These are phyloP conservation scores for Pleurotus giganteus DNA, from an alignment of 768 basidiomycete genomes.

Conservation along the genomic window DNA sequence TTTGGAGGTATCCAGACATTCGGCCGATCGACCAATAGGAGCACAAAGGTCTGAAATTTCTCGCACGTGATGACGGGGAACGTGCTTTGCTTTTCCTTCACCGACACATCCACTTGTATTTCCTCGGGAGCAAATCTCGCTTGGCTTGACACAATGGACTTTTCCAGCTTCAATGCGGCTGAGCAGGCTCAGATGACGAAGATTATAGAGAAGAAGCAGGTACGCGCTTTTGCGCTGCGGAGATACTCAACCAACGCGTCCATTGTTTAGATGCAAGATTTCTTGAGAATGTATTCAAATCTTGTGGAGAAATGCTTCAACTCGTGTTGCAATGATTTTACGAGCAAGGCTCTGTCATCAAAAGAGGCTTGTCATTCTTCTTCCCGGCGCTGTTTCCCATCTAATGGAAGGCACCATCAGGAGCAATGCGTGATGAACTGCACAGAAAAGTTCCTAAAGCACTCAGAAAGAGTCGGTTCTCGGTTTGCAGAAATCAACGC, in stretches of 20 bases:
- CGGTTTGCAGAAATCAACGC: slow-evolving; percentile 92
- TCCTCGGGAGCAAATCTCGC: slow-evolving; percentile 9
- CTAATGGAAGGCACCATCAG: slow-evolving; percentile 36
- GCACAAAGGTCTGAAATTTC: background rate
- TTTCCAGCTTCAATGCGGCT: slow-evolving; percentile 82
- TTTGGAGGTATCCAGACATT: background rate
- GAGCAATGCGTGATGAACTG: slow-evolving; percentile 90
- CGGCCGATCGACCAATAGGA: slow-evolving; percentile 9
- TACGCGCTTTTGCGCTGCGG: slow-evolving; percentile 24
- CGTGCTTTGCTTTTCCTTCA: slow-evolving; percentile 14
- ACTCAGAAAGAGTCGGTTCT: slow-evolving; percentile 90
- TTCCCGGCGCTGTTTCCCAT: slow-evolving; percentile 1
- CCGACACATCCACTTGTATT: slow-evolving; percentile 15
- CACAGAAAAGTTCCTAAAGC: slow-evolving; percentile 96
- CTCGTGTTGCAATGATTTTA: slow-evolving; percentile 94
- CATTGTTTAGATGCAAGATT: slow-evolving; percentile 89
- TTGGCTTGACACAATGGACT: slow-evolving; percentile 63
- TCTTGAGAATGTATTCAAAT: slow-evolving; percentile 90
- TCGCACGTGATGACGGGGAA: slow-evolving; percentile 7
- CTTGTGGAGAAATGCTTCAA: slow-evolving; percentile 96
- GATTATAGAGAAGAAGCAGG: slow-evolving; percentile 97
- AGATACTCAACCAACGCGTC: slow-evolving; percentile 4
- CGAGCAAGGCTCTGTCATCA: slow-evolving; percentile 86
- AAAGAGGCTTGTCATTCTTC: slow-evolving; percentile 68
- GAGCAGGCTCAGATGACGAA: slow-evolving; percentile 97